These are phyloP conservation scores for Ocimum tenuiflorum DNA, from an alignment of 257 asterid species.

Conservation along the genomic window DNA sequence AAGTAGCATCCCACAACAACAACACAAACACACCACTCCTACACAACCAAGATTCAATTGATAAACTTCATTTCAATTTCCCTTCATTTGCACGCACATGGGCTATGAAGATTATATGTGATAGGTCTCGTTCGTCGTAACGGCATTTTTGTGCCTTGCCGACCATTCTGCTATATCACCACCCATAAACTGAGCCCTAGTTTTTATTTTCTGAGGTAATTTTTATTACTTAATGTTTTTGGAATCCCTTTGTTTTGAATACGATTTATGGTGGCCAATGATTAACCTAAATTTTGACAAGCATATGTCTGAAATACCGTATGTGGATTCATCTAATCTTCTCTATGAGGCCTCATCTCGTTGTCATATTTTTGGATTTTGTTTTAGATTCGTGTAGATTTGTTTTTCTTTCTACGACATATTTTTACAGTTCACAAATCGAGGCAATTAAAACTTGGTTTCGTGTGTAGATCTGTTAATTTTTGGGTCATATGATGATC, in stretches of 20 bases:
- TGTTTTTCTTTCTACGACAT: background rate
- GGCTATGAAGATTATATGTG: conserved; percentile 37
- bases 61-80: background rate
- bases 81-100: background rate
- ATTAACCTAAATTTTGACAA: background rate
- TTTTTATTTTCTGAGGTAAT: background rate
- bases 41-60: background rate
- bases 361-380: background rate
- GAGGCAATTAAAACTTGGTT: too few relatives aligned
- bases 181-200: conserved; percentile 45
- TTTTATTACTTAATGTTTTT: background rate
- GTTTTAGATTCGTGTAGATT: background rate
- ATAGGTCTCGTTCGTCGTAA: conserved; percentile 65
- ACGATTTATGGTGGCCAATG: conserved; percentile 2
- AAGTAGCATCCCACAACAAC: background rate
- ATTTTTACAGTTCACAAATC: background rate
- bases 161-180: conserved; percentile 50
- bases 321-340: conserved; percentile 21
- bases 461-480: too few relatives aligned
- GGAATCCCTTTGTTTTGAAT: background rate
- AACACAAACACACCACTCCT: background rate
- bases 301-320: conserved; percentile 18
- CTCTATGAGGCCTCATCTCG: conserved; percentile 17
- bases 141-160: conserved; percentile 46
- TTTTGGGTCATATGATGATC: conserved; percentile 35